Evolutionary conservation across 106 monocot genomes (phyloP), one percentile per base, ranked within the genome.

Genomic region (Platanthera guangdongensis): DNA sequence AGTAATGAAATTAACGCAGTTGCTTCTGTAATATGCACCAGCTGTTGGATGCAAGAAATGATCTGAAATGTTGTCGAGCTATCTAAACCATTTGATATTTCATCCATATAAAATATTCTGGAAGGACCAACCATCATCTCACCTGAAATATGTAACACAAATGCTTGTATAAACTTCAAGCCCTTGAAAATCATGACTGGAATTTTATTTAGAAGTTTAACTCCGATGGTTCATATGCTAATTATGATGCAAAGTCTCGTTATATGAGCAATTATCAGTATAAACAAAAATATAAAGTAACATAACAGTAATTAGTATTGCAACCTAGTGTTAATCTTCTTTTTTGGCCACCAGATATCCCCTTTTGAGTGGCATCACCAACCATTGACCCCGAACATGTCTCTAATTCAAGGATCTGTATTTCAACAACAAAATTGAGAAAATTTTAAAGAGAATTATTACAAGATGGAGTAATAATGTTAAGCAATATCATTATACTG

Each of bases 281-380:
- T 2, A 10, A 12, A 14, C 9, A 53, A 9, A 53, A 14, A 12
- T 53, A 9, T 53, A 3, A 53, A 53, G 13, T 14, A 53, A 3
- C 52, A 53, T 53, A 53, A 9, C 9, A 53, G 39, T 39, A 39
- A 39, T 0, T 9, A 53, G 9, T 53, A 53, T 53, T 60, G 60
- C 60, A 52, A 78, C 78, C 78, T 78, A 68, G 68, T 14, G 74
- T 80, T 19, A 81, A 76, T 18, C 81, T 81, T 81, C 76, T 81
- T 75, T 76, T 81, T 47, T 81, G 81, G 50, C 81, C 81, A 46
- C 81, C 81, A 8, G 81, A 81, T 52, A 81, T 81, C 25, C 81
- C 81, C 32, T 75, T 81, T 81, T 18, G 74, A 68, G 70, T 69
- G 48, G 52, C 74, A 70, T 81, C 76, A 22, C 81, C 81, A 52